Base-by-base conservation (phyloP, 257 asterid genomes). In the Fraxinus americana region DNA sequence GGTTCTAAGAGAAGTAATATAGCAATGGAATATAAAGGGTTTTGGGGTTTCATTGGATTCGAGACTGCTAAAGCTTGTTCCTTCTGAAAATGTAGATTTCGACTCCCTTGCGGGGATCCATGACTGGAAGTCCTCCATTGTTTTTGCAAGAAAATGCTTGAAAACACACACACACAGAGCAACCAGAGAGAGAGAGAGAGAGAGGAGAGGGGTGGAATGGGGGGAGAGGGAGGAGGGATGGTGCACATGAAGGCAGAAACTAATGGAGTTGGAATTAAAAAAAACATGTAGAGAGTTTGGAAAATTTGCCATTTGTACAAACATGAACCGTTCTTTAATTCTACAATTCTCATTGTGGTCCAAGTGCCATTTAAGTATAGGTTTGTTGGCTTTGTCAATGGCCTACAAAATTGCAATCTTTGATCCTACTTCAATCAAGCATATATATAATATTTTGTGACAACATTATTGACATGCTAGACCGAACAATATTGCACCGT, bases 81-180 rank as follows among this genome's bases (percentile, higher is more conserved):
- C 88, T 54, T 83, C 94, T 80, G 81, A 85, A 38, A 82, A 73
- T 80, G 86, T 34, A 10, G 85, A 81, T 38, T 66, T 67, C 14
- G 82, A 73, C 25, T 69, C 71, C 39, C 70, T 81, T 48, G 67
- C n/a, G 61, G 73, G 68, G 45, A 77, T 41, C 87, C 92, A 86
- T 76, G 87, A 38, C 32, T 84, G 73, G 75, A 79, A 38, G n/a
- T 84, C 77, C 79, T 84, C 91, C 93, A 91, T 91, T 82, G 77
- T 17, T 74, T 8, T 39, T 1, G 48, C 48, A 39, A 39, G 48
- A 16, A 38, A n/a, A 36, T 57, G 32, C 35, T 19, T 39, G 45
- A 29, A 23, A 65, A 23, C 48, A 65, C 12, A 59, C 3, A 48
- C 34, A 81, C 78, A 71, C 45, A 34, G 38, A 25, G 12, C 0